Evolutionary conservation across 2,329 filamentous ascomycete genomes (phyloP).

Genomic region (Talaromyces albobiverticillius): DNA sequence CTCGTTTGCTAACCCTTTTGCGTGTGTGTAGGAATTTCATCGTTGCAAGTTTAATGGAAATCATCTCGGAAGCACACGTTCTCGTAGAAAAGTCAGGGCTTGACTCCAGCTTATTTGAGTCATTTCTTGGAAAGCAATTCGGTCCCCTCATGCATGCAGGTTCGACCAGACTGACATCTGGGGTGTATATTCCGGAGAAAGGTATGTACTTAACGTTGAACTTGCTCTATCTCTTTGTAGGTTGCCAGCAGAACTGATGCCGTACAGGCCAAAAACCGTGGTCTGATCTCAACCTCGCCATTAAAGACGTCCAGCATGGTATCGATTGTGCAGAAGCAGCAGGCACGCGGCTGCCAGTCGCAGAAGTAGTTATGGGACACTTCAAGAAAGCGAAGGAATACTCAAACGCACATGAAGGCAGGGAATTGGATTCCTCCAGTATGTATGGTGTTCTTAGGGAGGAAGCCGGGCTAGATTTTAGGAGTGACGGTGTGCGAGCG

Average conservation of each 20-base stretch:
- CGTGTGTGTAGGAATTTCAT: slow-evolving; percentile 19
- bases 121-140: slow-evolving; percentile 28
- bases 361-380: slow-evolving; percentile 43
- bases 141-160: slow-evolving; percentile 25
- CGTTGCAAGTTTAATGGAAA: slow-evolving; percentile 22
- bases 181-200: slow-evolving; percentile 27
- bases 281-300: slow-evolving; percentile 50
- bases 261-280: slow-evolving; percentile 28
- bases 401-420: slow-evolving; percentile 27
- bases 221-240: too few relatives aligned
- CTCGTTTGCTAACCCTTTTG: not conserved
- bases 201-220: slow-evolving; percentile 20
- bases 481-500: slow-evolving; percentile 33
- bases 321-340: slow-evolving; percentile 42
- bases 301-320: slow-evolving; percentile 53
- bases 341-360: slow-evolving; percentile 41
- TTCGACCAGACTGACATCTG: slow-evolving; percentile 27
- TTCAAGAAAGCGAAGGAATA: slow-evolving; percentile 43
- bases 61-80: slow-evolving; percentile 29
- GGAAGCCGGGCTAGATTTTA: slow-evolving; percentile 45
- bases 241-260: too few relatives aligned
- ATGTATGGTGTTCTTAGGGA: slow-evolving; percentile 49
- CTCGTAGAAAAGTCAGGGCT: slow-evolving; percentile 30
- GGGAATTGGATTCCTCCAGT: slow-evolving; percentile 49
- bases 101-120: slow-evolving; percentile 23